Evolutionary conservation across 108 stramenopile species (phyloP), one percentile per base, ranked within the genome.

Genomic region (Mediolabrus comicus): DNA sequence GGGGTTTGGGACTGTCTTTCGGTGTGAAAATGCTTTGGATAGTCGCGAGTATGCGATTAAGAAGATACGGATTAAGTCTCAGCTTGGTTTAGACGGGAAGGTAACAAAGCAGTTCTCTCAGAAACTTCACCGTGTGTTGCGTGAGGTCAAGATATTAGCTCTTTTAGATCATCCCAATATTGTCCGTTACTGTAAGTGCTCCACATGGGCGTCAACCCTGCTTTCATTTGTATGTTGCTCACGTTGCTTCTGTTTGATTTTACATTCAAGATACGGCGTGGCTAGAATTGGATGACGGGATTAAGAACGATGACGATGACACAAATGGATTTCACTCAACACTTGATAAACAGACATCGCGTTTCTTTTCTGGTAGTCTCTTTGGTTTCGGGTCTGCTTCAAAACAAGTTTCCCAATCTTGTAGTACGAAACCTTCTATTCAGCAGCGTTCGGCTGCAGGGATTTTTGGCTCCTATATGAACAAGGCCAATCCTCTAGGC

Each of bases 61-160:
- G 70, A 97, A 97, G 71, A 87, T 98, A 46, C 73, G 62, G 59
- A 85, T 97, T 12, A 73, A 73, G 41, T 72, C 72, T 22, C 74
- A 75, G 53, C 32, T 81, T 33, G 69, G 58, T 27, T 30, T 65
- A n/a, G 74, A 81, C 35, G 80, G 88, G 28, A 74, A 74, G 19
- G 63, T 78, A 4, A 77, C 85, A n/a, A 62, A 79, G 32, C 75
- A 76, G 9, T 88, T 93, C 57, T 83, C 78, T 7, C 82, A 83
- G 36, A 84, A 77, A 25, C 67, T 97, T 41, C 82, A 87, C 36
- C 87, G 95, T 65, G 89, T 97, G 10, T 68, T 98, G 61, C 90
- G 98, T 60, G 98, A 98, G 87, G 98, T 98, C 5, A 94, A 95
- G 49, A 89, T 90, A 55, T 77, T 98, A 30, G 94, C 97, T 11